A percentile compares a stretch with the other conserved stretches of the same genome.
phyloP scores from a whole-genome alignment of 1,284 basidiomycete genomes.

The Anthracocystis walkeri region DNA sequence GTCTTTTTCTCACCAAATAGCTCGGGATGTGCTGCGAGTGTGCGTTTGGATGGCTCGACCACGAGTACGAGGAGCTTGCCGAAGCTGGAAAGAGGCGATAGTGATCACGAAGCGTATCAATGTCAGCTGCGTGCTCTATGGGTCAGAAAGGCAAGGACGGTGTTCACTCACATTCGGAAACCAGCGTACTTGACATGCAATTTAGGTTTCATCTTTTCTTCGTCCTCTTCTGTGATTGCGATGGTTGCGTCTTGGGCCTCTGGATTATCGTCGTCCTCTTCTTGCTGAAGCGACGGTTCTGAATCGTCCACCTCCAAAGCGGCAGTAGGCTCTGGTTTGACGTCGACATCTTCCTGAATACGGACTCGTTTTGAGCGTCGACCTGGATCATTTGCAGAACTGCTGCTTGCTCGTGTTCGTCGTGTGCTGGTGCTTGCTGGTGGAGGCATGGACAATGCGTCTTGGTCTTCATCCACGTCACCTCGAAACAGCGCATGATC shows the following conservation, averaged over 20 bases:
- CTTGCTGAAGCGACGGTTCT: not conserved
- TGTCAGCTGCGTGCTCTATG: not conserved
- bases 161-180: conserved; percentile 45
- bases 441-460: conserved; percentile 31
- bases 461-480: conserved; percentile 6
- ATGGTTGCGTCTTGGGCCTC: conserved; percentile 28
- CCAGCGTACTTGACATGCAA: conserved; percentile 51
- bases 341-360: conserved; percentile 26
- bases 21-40: conserved; percentile 45
- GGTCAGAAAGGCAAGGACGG: not conserved
- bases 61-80: conserved; percentile 63
- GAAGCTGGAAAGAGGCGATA: conserved; percentile 34
- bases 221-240: conserved; percentile 46
- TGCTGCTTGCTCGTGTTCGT: conserved; percentile 17
- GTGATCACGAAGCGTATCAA: not conserved
- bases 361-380: conserved; percentile 43
- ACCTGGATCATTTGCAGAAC: not conserved
- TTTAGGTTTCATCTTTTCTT: conserved; percentile 55
- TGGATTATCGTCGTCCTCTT: not conserved
- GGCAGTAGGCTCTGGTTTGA: conserved; percentile 27
- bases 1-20: conserved; percentile 46
- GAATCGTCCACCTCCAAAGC: conserved; percentile 4
- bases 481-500: conserved; percentile 25
- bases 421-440: conserved; percentile 25
- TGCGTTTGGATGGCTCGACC: conserved; percentile 51